Base-by-base conservation (phyloP, 257 asterid species). In the Salvia rosmarinus region DNA sequence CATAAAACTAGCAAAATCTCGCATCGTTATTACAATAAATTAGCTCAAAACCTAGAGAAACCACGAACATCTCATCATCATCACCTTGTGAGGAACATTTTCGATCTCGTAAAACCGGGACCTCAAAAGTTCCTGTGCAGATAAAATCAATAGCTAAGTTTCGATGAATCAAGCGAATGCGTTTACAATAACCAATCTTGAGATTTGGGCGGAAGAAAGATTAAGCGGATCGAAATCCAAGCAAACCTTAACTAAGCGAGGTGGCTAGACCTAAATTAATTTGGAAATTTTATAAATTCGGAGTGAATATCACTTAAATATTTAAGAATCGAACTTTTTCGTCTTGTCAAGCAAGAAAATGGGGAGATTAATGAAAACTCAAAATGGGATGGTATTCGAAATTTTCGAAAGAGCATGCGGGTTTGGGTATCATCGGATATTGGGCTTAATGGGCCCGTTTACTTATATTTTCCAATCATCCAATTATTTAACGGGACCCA, bases 1-100 rank as follows among this genome's bases (percentile, higher is more conserved):
- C 30, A 25, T 25, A 25, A 25, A 25, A 25, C 30, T 25, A 25
- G 30, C 44, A 39, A 39, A 63, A 23, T 19, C 56, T 9, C 65
- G 10, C 19, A 35, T 14, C 57, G 51, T n/a, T 46, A 47, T 43
- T 14, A 5, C 17, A 60, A 44, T 4, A 37, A 16, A n/a, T 4
- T 63, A 35, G 4, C 32, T 5, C 34, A 64, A 44, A 55, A 37
- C 66, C 72, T 9, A 13, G 34, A 40, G 57, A 72, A 85, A 74
- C 70, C 77, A 77, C 50, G 49, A 39, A 67, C 72, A 30, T 5
- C 6, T 12, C 6, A 56, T 19, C n/a, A 35, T 6, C 32, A 12
- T 20, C 71, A 89, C 94, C 96, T 89, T 6, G 96, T 89, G 70
- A 87, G 96, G 55, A 89, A 89, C 96, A 89, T 89, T 59, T 63